A percentile compares a stretch with the other conserved stretches of the same genome.
Conservation (phyloP, 2,329 filamentous ascomycete genomes). For the Penicillium sp. region DNA sequence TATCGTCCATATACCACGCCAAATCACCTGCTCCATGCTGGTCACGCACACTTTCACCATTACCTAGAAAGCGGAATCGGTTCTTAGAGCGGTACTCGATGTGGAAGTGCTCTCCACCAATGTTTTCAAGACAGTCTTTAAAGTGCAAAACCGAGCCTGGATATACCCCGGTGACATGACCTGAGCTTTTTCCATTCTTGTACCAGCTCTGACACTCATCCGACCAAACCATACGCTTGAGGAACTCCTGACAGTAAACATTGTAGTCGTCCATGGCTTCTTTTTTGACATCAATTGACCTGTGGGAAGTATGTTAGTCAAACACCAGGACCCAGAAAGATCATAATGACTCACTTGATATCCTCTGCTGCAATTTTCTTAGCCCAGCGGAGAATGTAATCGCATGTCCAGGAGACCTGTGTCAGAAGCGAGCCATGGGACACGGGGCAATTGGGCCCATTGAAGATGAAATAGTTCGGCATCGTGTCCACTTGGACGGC, state of each 20-base stretch:
- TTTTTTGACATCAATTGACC: conserved; percentile 24
- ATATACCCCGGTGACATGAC: neutral
- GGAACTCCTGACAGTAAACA: conserved; percentile 32
- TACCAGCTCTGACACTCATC: conserved; percentile 31
- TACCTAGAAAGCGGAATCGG: conserved; percentile 19
- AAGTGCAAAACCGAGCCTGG: neutral
- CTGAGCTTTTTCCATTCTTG: conserved; percentile 23
- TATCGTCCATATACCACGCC: neutral
- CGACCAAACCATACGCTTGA: conserved; percentile 32
- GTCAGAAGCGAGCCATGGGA: conserved; percentile 28
- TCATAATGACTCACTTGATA: conserved; percentile 25
- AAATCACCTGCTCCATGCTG: neutral
- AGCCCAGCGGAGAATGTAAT: conserved; percentile 23
- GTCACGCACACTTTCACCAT: conserved; percentile 9
- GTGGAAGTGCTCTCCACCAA: conserved; percentile 24
- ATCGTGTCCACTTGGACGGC: conserved; percentile 19
- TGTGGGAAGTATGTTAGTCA: neutral
- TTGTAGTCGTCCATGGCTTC: conserved; percentile 36
- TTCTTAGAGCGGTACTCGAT: conserved; percentile 17
- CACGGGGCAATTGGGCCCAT: conserved; percentile 28
- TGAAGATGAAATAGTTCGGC: conserved; percentile 36
- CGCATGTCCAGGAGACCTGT: neutral
- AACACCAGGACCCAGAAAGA: too few relatives aligned
- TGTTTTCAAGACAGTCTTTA: conserved; percentile 9
- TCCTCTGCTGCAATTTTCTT: conserved; percentile 34